A percentile compares a stretch with the other conserved stretches of the same genome.
Evolutionary conservation across 2,329 filamentous ascomycete genomes (phyloP).

Genomic region (Biscogniauxia mediterranea): DNA sequence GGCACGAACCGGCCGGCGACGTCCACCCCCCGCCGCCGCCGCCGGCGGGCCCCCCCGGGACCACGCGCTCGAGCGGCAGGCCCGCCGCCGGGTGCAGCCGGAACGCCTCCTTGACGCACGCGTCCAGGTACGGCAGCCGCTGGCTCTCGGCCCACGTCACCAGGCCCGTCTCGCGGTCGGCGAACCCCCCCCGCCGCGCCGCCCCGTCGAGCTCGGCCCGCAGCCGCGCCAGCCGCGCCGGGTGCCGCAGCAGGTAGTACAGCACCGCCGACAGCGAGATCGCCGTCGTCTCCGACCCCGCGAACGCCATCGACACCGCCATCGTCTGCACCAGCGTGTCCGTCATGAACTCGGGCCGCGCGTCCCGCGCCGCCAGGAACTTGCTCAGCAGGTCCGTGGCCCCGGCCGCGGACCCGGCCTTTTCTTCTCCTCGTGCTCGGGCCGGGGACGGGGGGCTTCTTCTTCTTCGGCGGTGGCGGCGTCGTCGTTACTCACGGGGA

Average conservation of each 20-base stretch:
- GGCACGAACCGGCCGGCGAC: slow-evolving; percentile 62
- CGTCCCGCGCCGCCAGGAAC: slow-evolving; percentile 66
- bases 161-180: slow-evolving; percentile 52
- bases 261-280: slow-evolving; percentile 71
- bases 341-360: slow-evolving; percentile 69
- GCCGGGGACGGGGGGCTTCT: slow-evolving; percentile 4
- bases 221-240: slow-evolving; percentile 51
- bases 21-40: slow-evolving; percentile 52
- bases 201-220: slow-evolving; percentile 62
- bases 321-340: slow-evolving; percentile 68
- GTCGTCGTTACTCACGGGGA: slow-evolving; percentile 35
- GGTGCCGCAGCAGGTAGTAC: slow-evolving; percentile 69
- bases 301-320: slow-evolving; percentile 70
- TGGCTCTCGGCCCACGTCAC: slow-evolving; percentile 70
- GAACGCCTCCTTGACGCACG: slow-evolving; percentile 75
- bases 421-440: no score
- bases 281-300: slow-evolving; percentile 77
- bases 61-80: slow-evolving; percentile 70
- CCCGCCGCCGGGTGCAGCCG: slow-evolving; percentile 73
- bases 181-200: slow-evolving; percentile 49
- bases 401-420: slow-evolving; percentile 33
- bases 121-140: slow-evolving; percentile 72
- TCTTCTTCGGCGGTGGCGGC: slow-evolving; percentile 17
- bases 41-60: slow-evolving; percentile 60
- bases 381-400: slow-evolving; percentile 65